phyloP scores from a whole-genome alignment of 768 basidiomycete species.

The Cyathus striatus region DNA sequence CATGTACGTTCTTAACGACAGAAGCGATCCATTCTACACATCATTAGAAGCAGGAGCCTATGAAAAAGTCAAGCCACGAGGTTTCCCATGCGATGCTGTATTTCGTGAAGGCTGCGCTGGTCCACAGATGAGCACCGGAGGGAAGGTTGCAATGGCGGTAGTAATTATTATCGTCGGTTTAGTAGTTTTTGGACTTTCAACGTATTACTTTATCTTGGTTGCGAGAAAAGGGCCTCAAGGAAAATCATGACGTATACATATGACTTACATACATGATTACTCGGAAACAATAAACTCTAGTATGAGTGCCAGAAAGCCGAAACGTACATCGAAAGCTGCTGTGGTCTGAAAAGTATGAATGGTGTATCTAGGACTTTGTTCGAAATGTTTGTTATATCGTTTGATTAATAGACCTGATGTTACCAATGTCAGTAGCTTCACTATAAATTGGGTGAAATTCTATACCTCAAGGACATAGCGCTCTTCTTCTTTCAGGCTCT shows the following conservation, averaged over 20 bases:
- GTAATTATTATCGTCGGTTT: constrained; percentile 59
- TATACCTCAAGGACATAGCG: constrained; percentile 93
- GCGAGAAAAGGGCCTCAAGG: constrained; percentile 6
- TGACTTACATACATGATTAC: too few relatives aligned
- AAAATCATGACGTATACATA: constrained; percentile 1
- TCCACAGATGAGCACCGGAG: constrained; percentile 51
- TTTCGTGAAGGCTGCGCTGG: constrained; percentile 48
- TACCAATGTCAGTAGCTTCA: too few relatives aligned
- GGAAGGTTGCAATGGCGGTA: constrained; percentile 67
- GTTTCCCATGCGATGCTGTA: constrained; percentile 75
- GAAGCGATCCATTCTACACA: constrained; percentile 74
- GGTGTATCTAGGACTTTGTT: too few relatives aligned
- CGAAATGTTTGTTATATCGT: too few relatives aligned
- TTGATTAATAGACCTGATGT: too few relatives aligned
- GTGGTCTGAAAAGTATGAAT: too few relatives aligned
- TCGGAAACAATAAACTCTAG: too few relatives aligned
- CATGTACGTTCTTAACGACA: constrained; percentile 64
- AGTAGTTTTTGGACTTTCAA: constrained; percentile 43
- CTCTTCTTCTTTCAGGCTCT: constrained; percentile 92
- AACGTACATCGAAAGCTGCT: too few relatives aligned
- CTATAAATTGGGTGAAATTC: constrained; percentile 1
- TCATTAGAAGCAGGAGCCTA: constrained; percentile 65
- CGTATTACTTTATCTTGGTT: constrained; percentile 29
- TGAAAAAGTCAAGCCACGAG: constrained; percentile 52
- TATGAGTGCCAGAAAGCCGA: too few relatives aligned